Conservation (phyloP, 2,329 filamentous ascomycete species). For the Fusarium annulatum region DNA sequence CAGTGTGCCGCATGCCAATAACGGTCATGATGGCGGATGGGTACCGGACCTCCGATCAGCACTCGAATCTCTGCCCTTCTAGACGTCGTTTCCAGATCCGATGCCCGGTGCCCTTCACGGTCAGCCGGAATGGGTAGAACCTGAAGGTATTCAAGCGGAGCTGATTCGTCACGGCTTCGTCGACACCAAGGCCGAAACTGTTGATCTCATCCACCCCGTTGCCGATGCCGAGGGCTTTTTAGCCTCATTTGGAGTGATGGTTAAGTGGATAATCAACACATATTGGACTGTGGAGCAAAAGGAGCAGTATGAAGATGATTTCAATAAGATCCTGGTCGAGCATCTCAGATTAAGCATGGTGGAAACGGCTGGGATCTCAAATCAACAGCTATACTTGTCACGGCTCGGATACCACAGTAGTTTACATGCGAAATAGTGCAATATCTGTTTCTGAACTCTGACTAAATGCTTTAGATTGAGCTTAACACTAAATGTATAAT, state of each 20-base stretch:
- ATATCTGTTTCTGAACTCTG: rapidly evolving
- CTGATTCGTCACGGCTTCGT: rapidly evolving
- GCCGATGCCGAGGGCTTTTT: neutral
- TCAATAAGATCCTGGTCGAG: neutral
- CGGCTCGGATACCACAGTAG: neutral
- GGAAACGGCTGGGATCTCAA: neutral
- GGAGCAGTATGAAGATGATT: neutral
- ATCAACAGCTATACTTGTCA: neutral
- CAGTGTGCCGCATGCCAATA: rapidly evolving
- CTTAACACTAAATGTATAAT: neutral
- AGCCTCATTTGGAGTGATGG: neutral
- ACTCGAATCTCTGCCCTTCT: neutral
- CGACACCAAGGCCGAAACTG: neutral
- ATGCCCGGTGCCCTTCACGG: neutral
- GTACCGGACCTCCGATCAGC: neutral
- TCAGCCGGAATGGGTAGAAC: rapidly evolving
- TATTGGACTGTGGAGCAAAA: neutral
- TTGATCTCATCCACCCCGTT: neutral
- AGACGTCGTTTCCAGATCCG: neutral
- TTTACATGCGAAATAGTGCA: neutral
- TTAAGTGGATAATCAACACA: neutral
- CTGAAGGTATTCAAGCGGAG: neutral
- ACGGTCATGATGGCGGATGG: neutral
- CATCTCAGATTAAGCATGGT: neutral
- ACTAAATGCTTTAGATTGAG: rapidly evolving